phyloP scores from a whole-genome alignment of 257 asterid species.

The Fraxinus anomala region DNA sequence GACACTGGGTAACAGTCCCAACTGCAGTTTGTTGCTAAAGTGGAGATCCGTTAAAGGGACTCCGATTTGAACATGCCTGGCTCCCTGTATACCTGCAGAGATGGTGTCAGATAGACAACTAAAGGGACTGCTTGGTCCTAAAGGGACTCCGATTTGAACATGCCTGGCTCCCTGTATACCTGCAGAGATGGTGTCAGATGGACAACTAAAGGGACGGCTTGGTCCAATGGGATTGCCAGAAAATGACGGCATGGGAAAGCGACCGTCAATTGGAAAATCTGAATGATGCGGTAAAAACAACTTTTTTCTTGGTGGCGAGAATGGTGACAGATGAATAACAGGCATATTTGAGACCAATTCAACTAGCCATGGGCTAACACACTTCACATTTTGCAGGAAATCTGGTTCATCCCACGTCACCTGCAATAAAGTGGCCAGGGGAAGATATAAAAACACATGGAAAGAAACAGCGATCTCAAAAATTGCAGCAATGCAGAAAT shows the following conservation, averaged over 20 bases:
- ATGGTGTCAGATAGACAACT: conserved; percentile 62
- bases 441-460: conserved; percentile 6
- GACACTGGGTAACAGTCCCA: conserved; percentile 60
- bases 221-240: conserved; percentile 77
- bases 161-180: conserved; percentile 99
- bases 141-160: conserved; percentile 82
- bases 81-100: conserved; percentile 99
- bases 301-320: conserved; percentile 76
- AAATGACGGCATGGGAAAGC: conserved; percentile 71
- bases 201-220: conserved; percentile 67
- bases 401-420: conserved; percentile 98
- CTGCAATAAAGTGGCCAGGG: conserved; percentile 36
- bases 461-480: not conserved
- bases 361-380: conserved; percentile 95
- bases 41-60: conserved; percentile 72
- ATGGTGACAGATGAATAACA: conserved; percentile 65
- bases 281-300: conserved; percentile 56
- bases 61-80: conserved; percentile 99
- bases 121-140: conserved; percentile 41
- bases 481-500: not conserved
- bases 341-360: conserved; percentile 81
- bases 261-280: conserved; percentile 67
- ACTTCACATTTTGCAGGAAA: conserved; percentile 74
- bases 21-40: conserved; percentile 72
- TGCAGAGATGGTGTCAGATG: conserved; percentile 72